Percentiles rank a stretch among this genome's conserved stretches.
Evolutionary conservation across 164 flowering plant genomes (phyloP).

Genomic region (Echeveria elegans): DNA sequence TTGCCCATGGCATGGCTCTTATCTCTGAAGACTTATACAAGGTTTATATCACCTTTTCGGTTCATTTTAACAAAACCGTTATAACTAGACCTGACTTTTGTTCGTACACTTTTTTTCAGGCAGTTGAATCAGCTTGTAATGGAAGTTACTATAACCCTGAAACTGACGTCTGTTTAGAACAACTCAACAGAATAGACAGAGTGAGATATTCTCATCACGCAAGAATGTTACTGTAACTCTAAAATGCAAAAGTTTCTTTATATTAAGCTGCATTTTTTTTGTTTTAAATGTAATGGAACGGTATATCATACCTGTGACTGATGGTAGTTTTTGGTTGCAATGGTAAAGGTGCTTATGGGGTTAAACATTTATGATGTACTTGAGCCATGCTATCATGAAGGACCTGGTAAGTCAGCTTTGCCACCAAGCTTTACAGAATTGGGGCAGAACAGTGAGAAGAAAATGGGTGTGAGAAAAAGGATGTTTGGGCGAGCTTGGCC

Average conservation of each 20-base stretch:
- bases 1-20: neutral
- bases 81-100: no score
- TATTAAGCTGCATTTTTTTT: no score
- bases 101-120: neutral
- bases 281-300: no score
- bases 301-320: no score
- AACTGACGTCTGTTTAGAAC: neutral
- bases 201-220: neutral
- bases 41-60: neutral
- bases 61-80: neutral
- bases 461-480: conserved; percentile 1
- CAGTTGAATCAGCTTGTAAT: neutral
- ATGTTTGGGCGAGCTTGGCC: neutral
- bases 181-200: neutral
- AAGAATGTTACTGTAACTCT: no score
- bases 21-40: neutral
- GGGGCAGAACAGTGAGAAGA: neutral
- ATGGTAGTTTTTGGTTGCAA: neutral
- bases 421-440: neutral
- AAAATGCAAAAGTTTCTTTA: no score
- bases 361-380: neutral
- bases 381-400: neutral
- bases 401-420: neutral
- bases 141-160: neutral
- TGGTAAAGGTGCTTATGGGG: neutral